phyloP scores from a whole-genome alignment of 768 basidiomycete genomes.

The Hygrocybe punicea region DNA sequence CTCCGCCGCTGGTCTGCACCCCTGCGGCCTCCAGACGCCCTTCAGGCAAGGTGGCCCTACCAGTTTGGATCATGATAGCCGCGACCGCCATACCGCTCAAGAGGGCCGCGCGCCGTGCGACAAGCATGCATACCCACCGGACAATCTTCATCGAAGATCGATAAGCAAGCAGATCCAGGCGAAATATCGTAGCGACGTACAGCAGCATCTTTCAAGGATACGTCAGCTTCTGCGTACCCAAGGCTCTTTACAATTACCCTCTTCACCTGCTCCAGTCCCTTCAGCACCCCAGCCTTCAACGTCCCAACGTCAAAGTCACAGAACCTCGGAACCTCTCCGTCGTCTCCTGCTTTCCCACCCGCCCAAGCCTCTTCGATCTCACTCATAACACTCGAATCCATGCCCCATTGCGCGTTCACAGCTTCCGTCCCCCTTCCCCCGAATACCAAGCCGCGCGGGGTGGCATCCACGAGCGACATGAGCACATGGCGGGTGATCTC shows the following conservation, averaged over 20 bases:
- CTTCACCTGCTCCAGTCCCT: slow-evolving; percentile 53
- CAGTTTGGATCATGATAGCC: slow-evolving; percentile 79
- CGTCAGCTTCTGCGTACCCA: slow-evolving; percentile 52
- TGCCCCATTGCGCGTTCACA: slow-evolving; percentile 88
- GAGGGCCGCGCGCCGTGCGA: slow-evolving; percentile 77
- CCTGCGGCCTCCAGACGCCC: slow-evolving; percentile 18
- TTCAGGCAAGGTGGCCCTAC: slow-evolving; percentile 53
- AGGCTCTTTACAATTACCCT: slow-evolving; percentile 60
- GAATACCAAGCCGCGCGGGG: slow-evolving; percentile 72
- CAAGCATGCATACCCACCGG: slow-evolving; percentile 72
- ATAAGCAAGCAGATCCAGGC: slow-evolving; percentile 7
- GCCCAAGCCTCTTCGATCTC: slow-evolving; percentile 77
- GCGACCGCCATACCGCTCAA: slow-evolving; percentile 87
- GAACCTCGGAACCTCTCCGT: slow-evolving; percentile 37
- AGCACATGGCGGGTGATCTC: slow-evolving; percentile 88
- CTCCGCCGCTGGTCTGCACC: slow-evolving; percentile 32
- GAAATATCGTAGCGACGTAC: slow-evolving; percentile 28
- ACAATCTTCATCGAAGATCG: slow-evolving; percentile 60
- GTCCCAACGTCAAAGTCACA: slow-evolving; percentile 33
- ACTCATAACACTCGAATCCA: slow-evolving; percentile 93
- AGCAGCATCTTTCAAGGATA: slow-evolving; percentile 56
- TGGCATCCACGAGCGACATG: slow-evolving; percentile 74
- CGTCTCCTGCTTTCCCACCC: slow-evolving; percentile 33
- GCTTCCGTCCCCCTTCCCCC: slow-evolving; percentile 65
- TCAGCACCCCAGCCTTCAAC: slow-evolving; percentile 29